Evolutionary conservation across 495 filamentous ascomycete genomes (phyloP).

Genomic region (Penicillium goetzii): DNA sequence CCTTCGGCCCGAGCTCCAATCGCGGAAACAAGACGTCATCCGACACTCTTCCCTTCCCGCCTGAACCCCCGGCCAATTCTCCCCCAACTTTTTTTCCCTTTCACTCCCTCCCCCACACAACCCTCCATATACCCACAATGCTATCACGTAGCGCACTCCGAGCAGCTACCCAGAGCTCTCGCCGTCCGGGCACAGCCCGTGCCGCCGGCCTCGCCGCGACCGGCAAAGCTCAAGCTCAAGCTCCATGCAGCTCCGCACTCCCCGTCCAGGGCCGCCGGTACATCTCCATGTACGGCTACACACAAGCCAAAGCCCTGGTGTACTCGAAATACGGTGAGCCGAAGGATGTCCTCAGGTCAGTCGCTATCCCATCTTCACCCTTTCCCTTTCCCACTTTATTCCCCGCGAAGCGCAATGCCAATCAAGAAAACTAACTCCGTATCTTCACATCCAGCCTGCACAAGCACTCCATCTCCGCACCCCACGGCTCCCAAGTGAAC

Average conservation of each 20-base stretch:
- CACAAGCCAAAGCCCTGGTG: conserved; percentile 89
- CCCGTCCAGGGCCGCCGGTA: conserved; percentile 32
- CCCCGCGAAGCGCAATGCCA: neutral
- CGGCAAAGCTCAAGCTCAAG: conserved; percentile 32
- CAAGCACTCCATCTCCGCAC: conserved; percentile 78
- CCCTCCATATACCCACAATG: conserved; percentile 30
- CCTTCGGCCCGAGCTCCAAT: conserved; percentile 33
- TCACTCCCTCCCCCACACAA: neutral
- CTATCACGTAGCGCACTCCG: conserved; percentile 36
- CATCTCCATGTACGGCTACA: conserved; percentile 90
- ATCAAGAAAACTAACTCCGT: neutral
- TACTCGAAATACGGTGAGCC: conserved; percentile 88
- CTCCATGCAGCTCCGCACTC: conserved; percentile 20
- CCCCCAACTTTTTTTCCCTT: neutral
- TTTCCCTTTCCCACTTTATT: neutral
- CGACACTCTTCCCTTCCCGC: conserved; percentile 13
- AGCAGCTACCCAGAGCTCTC: conserved; percentile 27
- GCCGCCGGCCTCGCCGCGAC: conserved; percentile 20
- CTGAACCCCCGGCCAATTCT: neutral
- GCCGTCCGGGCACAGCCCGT: conserved; percentile 20
- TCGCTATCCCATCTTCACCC: neutral
- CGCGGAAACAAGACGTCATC: conserved; percentile 33
- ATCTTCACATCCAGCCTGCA: conserved; percentile 71
- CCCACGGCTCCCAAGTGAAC: conserved; percentile 62
- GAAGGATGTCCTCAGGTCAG: conserved; percentile 73